Evolutionary conservation across 192 early-diverging fungal species (phyloP).

Genomic region (Jimgerdemannia flammicorona): DNA sequence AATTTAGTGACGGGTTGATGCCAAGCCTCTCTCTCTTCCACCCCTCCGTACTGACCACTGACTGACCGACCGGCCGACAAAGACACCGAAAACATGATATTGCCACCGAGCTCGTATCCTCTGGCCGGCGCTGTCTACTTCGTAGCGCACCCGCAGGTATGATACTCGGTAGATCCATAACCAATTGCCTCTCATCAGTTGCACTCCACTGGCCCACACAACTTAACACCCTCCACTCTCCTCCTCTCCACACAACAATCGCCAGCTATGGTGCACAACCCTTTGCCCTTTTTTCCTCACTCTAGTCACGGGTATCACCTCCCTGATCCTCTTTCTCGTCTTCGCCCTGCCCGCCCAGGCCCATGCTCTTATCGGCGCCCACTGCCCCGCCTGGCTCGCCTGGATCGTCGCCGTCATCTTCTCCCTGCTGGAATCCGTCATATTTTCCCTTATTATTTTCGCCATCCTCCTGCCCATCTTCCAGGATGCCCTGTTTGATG

Average conservation of each 20-base stretch:
- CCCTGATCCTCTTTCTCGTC: conserved; percentile 48
- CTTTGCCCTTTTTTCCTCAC: conserved; percentile 52
- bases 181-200: neutral
- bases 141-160: conserved; percentile 37
- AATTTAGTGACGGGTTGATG: too few species aligned
- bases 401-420: conserved; percentile 60
- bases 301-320: conserved; percentile 38
- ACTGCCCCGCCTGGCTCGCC: conserved; percentile 54
- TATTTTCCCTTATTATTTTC: conserved; percentile 51
- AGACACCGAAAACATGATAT: neutral
- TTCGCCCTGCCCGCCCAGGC: conserved; percentile 56
- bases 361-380: conserved; percentile 42
- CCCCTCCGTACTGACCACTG: too few species aligned
- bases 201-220: neutral
- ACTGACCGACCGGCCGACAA: too few species aligned
- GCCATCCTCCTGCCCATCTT: conserved; percentile 53
- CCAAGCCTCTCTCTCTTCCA: too few species aligned
- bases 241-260: neutral
- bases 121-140: conserved; percentile 37
- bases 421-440: conserved; percentile 49
- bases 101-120: conserved; percentile 19
- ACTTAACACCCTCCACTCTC: neutral
- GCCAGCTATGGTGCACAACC: conserved; percentile 36
- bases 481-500: conserved; percentile 57
- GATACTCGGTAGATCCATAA: neutral